These are phyloP conservation scores for Paramecium bursaria DNA, from an alignment of 73 alveolate species.

Conservation along the genomic window DNA sequence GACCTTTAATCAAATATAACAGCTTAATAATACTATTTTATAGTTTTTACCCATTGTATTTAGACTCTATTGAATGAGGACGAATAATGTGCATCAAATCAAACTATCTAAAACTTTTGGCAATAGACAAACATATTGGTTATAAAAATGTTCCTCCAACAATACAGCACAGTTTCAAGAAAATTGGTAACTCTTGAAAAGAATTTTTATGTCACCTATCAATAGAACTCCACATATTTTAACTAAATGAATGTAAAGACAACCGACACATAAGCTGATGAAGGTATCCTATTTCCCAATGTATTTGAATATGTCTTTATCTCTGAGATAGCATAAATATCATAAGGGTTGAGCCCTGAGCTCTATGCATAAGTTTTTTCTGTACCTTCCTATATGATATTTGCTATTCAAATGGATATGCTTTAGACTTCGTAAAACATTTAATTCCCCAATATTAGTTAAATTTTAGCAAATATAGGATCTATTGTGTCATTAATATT, in stretches of 20 bases:
- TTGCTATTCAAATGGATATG: not conserved
- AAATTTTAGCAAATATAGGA: slow-evolving; percentile 38
- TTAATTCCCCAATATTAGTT: slow-evolving; percentile 21
- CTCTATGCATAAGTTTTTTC: not conserved
- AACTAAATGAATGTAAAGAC: not conserved
- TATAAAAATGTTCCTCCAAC: no score
- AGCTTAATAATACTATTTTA: no score
- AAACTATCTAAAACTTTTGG: no score
- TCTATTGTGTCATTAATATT: slow-evolving; percentile 19
- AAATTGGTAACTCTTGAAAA: no score
- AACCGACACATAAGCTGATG: not conserved
- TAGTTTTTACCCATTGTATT: no score
- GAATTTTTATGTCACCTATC: no score
- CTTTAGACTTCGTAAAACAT: not conserved
- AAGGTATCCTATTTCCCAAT: slow-evolving; percentile 15
- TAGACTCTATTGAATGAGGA: no score
- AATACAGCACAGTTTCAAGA: no score
- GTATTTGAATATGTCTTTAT: not conserved
- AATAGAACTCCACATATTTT: no score
- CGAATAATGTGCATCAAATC: no score
- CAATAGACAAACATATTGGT: no score
- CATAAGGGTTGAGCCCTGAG: not conserved
- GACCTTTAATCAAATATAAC: no score
- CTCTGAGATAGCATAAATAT: not conserved
- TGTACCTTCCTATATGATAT: not conserved